Conservation (phyloP, 2,329 filamentous ascomycete genomes). For the Aspergillus aculeatinus region DNA sequence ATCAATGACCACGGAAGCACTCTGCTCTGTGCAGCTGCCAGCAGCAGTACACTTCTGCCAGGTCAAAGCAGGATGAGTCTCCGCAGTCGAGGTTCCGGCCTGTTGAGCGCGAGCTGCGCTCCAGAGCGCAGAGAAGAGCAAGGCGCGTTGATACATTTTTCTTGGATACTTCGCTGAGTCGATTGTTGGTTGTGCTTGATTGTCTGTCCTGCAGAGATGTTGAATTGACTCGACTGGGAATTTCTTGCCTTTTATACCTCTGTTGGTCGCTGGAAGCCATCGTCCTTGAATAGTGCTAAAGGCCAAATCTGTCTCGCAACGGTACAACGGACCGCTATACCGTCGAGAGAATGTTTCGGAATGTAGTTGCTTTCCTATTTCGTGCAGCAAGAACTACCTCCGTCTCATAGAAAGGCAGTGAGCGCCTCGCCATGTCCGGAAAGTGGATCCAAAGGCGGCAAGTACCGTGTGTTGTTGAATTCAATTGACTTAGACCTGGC, state of each 20-base stretch:
- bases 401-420: not conserved
- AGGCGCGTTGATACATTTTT: constrained; percentile 31
- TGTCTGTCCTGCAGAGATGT: constrained; percentile 30
- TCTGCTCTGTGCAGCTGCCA: constrained; percentile 54
- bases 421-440: not conserved
- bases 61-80: constrained; percentile 52
- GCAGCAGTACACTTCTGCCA: constrained; percentile 55
- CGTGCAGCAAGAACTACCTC: not conserved
- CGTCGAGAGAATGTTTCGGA: constrained; percentile 19
- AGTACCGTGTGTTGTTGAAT: not conserved
- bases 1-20: constrained; percentile 56
- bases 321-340: constrained; percentile 17
- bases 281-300: constrained; percentile 1
- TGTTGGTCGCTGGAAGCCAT: not conserved
- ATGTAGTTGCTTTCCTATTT: constrained; percentile 4
- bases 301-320: constrained; percentile 5
- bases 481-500: not conserved
- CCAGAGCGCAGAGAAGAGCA: constrained; percentile 32
- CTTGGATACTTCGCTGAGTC: not conserved
- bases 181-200: constrained; percentile 10
- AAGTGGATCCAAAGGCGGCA: constrained; percentile 1
- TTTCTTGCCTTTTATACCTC: constrained; percentile 23
- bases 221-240: constrained; percentile 11
- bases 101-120: constrained; percentile 31
- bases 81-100: constrained; percentile 29